These are phyloP conservation scores for Komagataella pastoris DNA, from an alignment of 805 yeast species.

Conservation along the genomic window DNA sequence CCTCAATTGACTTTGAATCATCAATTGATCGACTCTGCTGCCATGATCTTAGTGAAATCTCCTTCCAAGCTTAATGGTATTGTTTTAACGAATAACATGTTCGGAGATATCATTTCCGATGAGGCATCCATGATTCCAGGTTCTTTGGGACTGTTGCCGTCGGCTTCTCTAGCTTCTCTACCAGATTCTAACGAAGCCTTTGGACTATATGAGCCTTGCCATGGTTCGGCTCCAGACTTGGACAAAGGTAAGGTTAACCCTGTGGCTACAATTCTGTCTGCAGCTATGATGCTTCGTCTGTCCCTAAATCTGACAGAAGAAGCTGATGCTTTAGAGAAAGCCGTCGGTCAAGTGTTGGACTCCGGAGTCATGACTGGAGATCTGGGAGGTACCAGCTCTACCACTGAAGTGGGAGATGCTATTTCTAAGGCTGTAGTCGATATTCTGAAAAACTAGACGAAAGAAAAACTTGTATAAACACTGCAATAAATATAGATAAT, in stretches of 20 bases:
- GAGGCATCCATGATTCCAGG: constrained; percentile 98
- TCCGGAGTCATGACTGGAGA: constrained; percentile 84
- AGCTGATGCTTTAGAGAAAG: constrained; percentile 80
- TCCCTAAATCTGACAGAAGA: constrained; percentile 74
- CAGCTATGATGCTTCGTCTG: constrained; percentile 93
- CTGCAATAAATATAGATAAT: not conserved
- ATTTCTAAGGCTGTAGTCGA: constrained; percentile 60
- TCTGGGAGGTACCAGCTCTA: constrained; percentile 71
- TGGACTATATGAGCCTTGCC: constrained; percentile 97
- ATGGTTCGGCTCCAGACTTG: constrained; percentile 96
- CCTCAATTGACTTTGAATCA: constrained; percentile 81
- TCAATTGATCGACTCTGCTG: constrained; percentile 97
- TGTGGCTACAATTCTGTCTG: constrained; percentile 86
- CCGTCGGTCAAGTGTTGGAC: constrained; percentile 75
- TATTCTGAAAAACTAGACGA: constrained; percentile 1
- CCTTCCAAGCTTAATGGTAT: constrained; percentile 91
- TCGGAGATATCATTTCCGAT: constrained; percentile 95
- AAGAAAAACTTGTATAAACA: not conserved
- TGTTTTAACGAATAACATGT: constrained; percentile 89
- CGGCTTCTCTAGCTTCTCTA: constrained; percentile 92
- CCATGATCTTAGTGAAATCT: constrained; percentile 88
- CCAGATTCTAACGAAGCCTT: constrained; percentile 92
- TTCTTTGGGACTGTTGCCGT: constrained; percentile 88
- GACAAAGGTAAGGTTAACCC: constrained; percentile 85
- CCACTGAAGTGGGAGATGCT: constrained; percentile 91